phyloP scores from a whole-genome alignment of 768 basidiomycete species.

The Hygrophoropsis aurantiaca region DNA sequence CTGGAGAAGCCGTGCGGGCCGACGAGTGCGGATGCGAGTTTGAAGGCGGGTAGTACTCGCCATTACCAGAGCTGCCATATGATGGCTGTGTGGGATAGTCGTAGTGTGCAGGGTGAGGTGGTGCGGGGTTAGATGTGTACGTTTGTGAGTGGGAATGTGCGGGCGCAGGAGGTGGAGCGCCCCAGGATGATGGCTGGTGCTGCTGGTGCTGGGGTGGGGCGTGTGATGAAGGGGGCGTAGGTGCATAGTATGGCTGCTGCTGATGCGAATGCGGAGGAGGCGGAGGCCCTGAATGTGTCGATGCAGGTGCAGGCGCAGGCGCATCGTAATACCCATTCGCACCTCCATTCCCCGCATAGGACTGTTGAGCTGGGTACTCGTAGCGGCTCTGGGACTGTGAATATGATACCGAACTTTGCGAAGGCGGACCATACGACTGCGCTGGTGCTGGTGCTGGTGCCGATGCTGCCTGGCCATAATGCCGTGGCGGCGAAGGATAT shows the following conservation, averaged over 20 bases:
- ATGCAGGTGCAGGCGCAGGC: conserved; percentile 13
- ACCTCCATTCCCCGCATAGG: conserved; percentile 13
- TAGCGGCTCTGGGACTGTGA: conserved; percentile 18
- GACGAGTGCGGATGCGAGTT: conserved; percentile 6
- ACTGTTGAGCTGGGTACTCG: conserved; percentile 22
- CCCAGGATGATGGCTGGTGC: conserved; percentile 7
- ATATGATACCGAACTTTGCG: conserved; percentile 17
- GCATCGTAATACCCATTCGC: conserved; percentile 24
- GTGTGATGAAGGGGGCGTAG: conserved; percentile 25
- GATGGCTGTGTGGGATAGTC: conserved; percentile 14
- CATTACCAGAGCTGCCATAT: conserved; percentile 4
- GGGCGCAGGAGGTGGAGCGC: conserved; percentile 10
- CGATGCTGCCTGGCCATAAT: conserved; percentile 7
- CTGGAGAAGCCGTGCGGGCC: not conserved
- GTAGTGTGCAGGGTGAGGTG: conserved; percentile 22
- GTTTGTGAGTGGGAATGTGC: conserved; percentile 22
- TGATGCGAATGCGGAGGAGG: conserved; percentile 9
- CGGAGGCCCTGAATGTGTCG: conserved; percentile 8
- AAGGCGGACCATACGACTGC: conserved; percentile 16
- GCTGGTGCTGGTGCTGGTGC: conserved; percentile 8
- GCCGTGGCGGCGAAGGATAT: conserved; percentile 21
- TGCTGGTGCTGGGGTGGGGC: conserved; percentile 9
- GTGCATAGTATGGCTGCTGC: conserved; percentile 19
- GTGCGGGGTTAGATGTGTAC: conserved; percentile 19
- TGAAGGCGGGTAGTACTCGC: not conserved